Base-by-base conservation (phyloP, 495 filamentous ascomycete species). In the Hypoxylon trugodes region DNA sequence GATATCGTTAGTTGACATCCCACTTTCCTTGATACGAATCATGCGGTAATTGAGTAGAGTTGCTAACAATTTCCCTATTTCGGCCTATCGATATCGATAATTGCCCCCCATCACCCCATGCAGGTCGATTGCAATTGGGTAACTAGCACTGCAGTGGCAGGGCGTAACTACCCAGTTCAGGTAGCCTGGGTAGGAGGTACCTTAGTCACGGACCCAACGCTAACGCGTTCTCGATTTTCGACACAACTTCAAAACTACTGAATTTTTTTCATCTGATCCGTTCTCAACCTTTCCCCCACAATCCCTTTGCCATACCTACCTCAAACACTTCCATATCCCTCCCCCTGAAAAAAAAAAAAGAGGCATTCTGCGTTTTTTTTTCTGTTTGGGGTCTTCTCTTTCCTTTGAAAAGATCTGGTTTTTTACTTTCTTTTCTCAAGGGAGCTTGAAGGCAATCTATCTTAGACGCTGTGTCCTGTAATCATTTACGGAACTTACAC, bases 361-460 rank as follows among this genome's bases (percentile, higher is more conserved):
- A 66, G 42, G 21, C 51, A 57, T 67, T 72, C 52, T 53, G 38
- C 35, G 28, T 71, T 75, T 72, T 56, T 56, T 49, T 62, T 59
- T 45, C 47, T 46, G 61, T 67, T 61, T 62, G 18, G 62, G 66
- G 71, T 59, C 66, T 66, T 71, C 52, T 51, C 59, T 68, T 68
- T 70, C 64, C 66, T 59, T 56, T 61, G 32, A 55, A 74, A 74
- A 74, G 67, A 66, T 66, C 67, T 73, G 60, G 53, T 73, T 70
- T n/a, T n/a, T 71, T 59, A 35, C 67, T 63, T 72, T 77, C 72
- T 76, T 68, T 68, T 76, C 69, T 61, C 69, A 62, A 73, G 71
- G 76, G 70, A 76, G 73, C 33, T 67, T 50, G 58, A 67, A 67
- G 63, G 51, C 63, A 57, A 54, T 13, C 8, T 56, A 18, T 8